Percentiles rank a stretch among this genome's conserved stretches.
Evolutionary conservation across 2,329 filamentous ascomycete genomes (phyloP).

Genomic region (Calonectria multiphialidica): DNA sequence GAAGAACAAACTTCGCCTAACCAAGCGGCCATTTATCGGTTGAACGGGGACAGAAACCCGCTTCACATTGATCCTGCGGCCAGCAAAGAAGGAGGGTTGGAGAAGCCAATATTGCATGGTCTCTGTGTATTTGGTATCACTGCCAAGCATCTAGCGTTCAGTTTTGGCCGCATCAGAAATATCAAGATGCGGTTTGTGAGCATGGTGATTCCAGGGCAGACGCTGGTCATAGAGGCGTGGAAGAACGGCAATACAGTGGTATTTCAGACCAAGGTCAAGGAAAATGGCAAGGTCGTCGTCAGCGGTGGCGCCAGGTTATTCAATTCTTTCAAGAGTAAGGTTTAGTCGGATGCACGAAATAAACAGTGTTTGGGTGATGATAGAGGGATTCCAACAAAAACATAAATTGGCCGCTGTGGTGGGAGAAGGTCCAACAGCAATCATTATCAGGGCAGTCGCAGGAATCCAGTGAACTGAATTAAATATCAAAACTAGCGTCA

Average conservation of each 20-base stretch:
- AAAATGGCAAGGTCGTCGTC: conserved; percentile 92
- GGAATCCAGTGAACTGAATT: no score
- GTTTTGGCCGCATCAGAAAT: conserved; percentile 86
- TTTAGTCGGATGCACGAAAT: no score
- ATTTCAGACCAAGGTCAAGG: conserved; percentile 90
- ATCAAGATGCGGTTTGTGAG: conserved; percentile 93
- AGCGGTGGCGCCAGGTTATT: no score
- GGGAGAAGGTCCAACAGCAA: no score
- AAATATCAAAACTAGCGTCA: no score
- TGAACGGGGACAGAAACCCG: conserved; percentile 96
- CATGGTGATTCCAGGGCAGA: conserved; percentile 87
- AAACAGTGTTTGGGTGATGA: no score
- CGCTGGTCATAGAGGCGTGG: conserved; percentile 93
- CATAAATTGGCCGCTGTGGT: no score
- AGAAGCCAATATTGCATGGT: conserved; percentile 92
- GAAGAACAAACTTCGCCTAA: conserved; percentile 90
- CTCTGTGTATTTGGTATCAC: conserved; percentile 94
- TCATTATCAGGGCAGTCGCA: no score
- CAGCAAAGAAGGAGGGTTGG: conserved; percentile 94
- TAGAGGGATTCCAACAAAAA: no score
- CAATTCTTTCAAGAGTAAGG: no score
- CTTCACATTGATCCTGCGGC: conserved; percentile 96
- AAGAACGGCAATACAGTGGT: conserved; percentile 82
- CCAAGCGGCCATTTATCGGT: conserved; percentile 91
- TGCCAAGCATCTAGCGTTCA: conserved; percentile 88